Percentiles rank a stretch among this genome's conserved stretches.
These are phyloP conservation scores for Cryoendolithus antarcticus DNA, from an alignment of 2,329 filamentous ascomycete genomes.

Conservation along the genomic window DNA sequence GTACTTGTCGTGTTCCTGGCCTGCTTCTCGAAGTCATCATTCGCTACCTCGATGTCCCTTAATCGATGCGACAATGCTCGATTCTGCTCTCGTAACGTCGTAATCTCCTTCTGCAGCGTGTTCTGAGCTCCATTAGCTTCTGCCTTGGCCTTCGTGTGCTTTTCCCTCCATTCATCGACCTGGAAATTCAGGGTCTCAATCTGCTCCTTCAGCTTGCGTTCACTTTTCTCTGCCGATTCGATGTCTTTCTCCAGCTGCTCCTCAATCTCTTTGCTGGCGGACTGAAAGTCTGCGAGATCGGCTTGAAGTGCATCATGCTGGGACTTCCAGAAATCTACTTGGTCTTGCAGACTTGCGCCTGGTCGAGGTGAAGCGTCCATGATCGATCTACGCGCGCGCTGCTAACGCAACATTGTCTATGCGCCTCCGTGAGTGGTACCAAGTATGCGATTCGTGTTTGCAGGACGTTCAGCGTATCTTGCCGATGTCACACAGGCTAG, in stretches of 20 bases:
- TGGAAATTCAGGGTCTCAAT: conserved; percentile 75
- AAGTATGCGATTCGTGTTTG: not conserved
- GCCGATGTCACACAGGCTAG: not conserved
- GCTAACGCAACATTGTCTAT: conserved; percentile 20
- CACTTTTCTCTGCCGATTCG: conserved; percentile 86
- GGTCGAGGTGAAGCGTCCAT: conserved; percentile 26
- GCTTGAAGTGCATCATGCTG: conserved; percentile 89
- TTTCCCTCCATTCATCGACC: conserved; percentile 98
- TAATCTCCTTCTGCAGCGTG: conserved; percentile 88
- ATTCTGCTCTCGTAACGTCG: conserved; percentile 72
- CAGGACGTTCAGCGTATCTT: not conserved
- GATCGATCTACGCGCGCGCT: conserved; percentile 14
- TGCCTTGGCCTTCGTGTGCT: conserved; percentile 87
- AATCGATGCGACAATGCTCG: conserved; percentile 70
- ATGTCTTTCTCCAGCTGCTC: conserved; percentile 92
- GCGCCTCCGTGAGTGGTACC: not conserved
- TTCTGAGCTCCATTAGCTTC: conserved; percentile 80
- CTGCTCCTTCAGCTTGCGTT: conserved; percentile 74
- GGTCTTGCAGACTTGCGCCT: conserved; percentile 47
- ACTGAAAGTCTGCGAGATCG: conserved; percentile 86
- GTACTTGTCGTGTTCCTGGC: conserved; percentile 92
- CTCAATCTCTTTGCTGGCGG: conserved; percentile 87
- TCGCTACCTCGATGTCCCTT: conserved; percentile 91
- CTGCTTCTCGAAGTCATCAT: conserved; percentile 96
- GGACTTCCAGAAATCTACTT: conserved; percentile 85